Evolutionary conservation across 495 filamentous ascomycete genomes (phyloP), one percentile per base, ranked within the genome.

Genomic region (Penicillium cataractarum): DNA sequence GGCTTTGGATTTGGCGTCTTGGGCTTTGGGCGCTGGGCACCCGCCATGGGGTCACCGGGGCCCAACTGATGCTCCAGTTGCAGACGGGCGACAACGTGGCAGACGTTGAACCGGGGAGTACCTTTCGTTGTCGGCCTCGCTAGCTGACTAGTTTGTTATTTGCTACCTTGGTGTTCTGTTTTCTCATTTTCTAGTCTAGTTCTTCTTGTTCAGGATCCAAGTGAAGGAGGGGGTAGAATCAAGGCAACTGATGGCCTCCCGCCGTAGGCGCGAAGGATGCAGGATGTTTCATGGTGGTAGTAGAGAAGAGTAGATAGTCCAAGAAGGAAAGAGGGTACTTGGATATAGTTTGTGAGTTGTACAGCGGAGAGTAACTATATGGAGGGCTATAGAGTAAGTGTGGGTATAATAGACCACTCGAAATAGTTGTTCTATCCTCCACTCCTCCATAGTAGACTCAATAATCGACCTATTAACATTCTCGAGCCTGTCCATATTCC

Each of bases 61-160:
- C 60, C 60, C 62, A 51, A 65, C 61, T 64, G 61, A 51, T 58
- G 57, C 37, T 46, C 50, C 39, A 29, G 58, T 49, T 65, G 63
- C 63, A 65, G 58, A 37, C 5, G 52, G 52, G 17, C 39, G 51
- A 57, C 67, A 60, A 70, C 69, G 69, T 72, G 69, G 67, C 69
- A 72, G 44, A 17, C 62, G 21, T 59, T 31, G 31, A 66, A 42
- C 44, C 66, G 59, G 49, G 49, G 49, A 52, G 44, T 17, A 6
- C 4, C 15, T 32, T n/a, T 31, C 49, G 15, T 27, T n/a, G 12
- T 21, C 5, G 31, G 2, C 17, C 49, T 52, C 24, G 13, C n/a
- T 29, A 29, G 29, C 27, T 32, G 7, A 52, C 49, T 32, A 52
- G 49, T 52, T 29, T 24, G 19, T 0, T 21, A 46, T 15, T n/a